Conservation (phyloP, 139 green algal genomes). For the Picochlorum sp. region DNA sequence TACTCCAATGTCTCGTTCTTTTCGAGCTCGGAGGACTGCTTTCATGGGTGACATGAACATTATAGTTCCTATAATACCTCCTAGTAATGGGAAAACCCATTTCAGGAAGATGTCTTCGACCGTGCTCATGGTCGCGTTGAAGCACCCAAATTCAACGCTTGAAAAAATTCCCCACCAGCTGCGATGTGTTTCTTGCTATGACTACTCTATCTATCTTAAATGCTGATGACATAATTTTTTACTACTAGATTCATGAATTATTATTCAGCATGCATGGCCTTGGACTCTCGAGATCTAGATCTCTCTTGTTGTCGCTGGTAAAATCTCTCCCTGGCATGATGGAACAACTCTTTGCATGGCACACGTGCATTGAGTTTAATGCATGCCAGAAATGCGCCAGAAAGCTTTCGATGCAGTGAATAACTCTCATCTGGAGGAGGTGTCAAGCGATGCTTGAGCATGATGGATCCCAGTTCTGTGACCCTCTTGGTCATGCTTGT, state of each 20-base stretch:
- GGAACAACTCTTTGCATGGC: conserved; percentile 55
- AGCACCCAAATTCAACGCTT: no score
- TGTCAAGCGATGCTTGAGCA: conserved; percentile 87
- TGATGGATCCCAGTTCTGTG: conserved; percentile 61
- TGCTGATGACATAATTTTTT: no score
- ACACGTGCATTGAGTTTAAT: conserved; percentile 83
- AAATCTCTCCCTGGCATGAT: conserved; percentile 7
- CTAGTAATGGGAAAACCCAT: conserved; percentile 14
- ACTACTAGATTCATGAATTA: no score
- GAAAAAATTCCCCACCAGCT: no score
- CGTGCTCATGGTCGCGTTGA: background rate
- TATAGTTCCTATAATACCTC: conserved; percentile 8
- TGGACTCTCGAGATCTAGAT: background rate
- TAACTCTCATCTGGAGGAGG: conserved; percentile 90
- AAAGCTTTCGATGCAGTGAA: conserved; percentile 90
- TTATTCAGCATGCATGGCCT: no score
- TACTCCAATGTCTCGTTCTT: conserved; percentile 24
- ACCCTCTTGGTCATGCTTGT: conserved; percentile 49
- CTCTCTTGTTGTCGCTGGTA: background rate
- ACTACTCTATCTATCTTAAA: no score
- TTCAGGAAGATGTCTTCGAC: conserved; percentile 10
- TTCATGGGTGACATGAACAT: conserved; percentile 16
- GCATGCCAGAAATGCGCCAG: conserved; percentile 86
- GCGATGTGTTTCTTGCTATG: no score
- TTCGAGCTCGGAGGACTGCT: conserved; percentile 20